These are phyloP conservation scores for Aplosporella prunicola DNA, from an alignment of 2,329 filamentous ascomycete species.

Conservation along the genomic window DNA sequence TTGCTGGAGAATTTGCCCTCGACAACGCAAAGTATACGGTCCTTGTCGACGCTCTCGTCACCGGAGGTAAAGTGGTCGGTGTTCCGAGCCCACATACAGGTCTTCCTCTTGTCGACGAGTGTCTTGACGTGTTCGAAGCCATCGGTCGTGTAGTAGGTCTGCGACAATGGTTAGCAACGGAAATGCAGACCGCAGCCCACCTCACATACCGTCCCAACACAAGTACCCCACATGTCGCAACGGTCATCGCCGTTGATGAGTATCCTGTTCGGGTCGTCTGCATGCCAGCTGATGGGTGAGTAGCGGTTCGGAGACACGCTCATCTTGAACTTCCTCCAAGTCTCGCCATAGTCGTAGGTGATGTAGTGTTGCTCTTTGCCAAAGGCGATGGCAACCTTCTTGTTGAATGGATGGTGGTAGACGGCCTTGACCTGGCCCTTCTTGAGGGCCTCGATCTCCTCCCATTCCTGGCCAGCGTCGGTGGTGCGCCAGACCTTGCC, in stretches of 20 bases:
- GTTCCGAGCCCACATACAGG: slow-evolving; percentile 82
- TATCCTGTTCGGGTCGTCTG: slow-evolving; percentile 71
- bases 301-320: slow-evolving; percentile 45
- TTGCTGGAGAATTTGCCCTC: slow-evolving; percentile 61
- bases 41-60: slow-evolving; percentile 52
- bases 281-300: slow-evolving; percentile 68
- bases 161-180: slow-evolving; percentile 13
- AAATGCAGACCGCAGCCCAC: slow-evolving; percentile 44
- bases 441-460: slow-evolving; percentile 49
- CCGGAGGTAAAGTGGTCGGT: slow-evolving; percentile 64
- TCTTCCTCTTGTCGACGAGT: slow-evolving; percentile 58
- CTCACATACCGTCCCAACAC: slow-evolving; percentile 50
- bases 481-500: slow-evolving; percentile 65
- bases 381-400: slow-evolving; percentile 69
- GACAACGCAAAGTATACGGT: slow-evolving; percentile 72
- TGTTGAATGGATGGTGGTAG: slow-evolving; percentile 68
- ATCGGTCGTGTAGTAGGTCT: slow-evolving; percentile 67
- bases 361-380: slow-evolving; percentile 68
- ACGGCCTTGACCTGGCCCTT: slow-evolving; percentile 54
- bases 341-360: slow-evolving; percentile 72
- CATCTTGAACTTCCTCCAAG: slow-evolving; percentile 67
- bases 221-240: slow-evolving; percentile 27
- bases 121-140: slow-evolving; percentile 64
- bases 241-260: slow-evolving; percentile 55
- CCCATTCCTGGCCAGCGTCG: slow-evolving; percentile 74